These are phyloP conservation scores for Pyracantha coccinea DNA, from an alignment of 331 rosid genomes.

Conservation along the genomic window DNA sequence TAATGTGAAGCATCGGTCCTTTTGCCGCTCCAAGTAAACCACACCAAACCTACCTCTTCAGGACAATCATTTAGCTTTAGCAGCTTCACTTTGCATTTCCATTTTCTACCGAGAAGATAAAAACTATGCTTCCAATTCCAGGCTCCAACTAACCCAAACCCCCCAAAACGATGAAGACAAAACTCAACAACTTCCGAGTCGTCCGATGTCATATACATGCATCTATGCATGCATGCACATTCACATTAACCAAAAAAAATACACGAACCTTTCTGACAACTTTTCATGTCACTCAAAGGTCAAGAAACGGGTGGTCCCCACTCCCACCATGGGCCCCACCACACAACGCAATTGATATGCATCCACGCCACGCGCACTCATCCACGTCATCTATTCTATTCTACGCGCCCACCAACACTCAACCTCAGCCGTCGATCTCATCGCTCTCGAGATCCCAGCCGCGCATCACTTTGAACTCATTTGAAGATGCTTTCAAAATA, in stretches of 20 bases:
- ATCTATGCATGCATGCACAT: background rate
- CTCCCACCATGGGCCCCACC: background rate
- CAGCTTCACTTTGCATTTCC: background rate
- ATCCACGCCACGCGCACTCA: background rate
- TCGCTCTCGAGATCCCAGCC: background rate
- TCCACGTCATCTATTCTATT: background rate
- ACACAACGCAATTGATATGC: background rate
- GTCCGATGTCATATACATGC: background rate
- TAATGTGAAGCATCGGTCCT: too few relatives aligned
- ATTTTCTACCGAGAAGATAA: too few relatives aligned
- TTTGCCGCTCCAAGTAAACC: too few relatives aligned
- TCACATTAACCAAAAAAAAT: background rate
- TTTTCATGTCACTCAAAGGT: conserved; percentile 16
- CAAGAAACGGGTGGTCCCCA: background rate
- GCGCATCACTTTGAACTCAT: too few relatives aligned
- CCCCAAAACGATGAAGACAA: background rate
- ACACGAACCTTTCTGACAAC: background rate
- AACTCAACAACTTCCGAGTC: background rate
- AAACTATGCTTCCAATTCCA: too few relatives aligned
- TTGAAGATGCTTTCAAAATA: too few relatives aligned
- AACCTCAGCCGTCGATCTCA: conserved; percentile 8
- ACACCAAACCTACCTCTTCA: too few relatives aligned
- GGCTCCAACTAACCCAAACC: background rate
- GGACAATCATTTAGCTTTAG: too few relatives aligned
- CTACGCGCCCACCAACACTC: background rate